Base-by-base conservation (phyloP, 768 basidiomycete species). In the Pulveroboletus sp. region DNA sequence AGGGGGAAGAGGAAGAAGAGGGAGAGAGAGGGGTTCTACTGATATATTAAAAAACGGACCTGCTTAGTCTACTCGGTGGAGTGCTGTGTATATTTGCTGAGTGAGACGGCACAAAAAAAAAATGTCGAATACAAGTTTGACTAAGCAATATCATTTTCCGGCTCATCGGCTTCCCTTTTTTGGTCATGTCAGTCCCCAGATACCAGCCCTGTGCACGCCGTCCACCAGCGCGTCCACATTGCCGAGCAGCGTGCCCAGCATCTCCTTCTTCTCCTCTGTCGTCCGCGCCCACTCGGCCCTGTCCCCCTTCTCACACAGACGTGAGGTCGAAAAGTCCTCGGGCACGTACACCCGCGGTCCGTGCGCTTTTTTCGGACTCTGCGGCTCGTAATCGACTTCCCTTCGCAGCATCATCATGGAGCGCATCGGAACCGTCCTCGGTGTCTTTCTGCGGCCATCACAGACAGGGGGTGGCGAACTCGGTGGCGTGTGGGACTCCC, bases 221-320 rank as follows among this genome's bases (percentile, higher is more conserved):
- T 91, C 89, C 6, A 95, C 89, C 9, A 95, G 75, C 28, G 88
- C 86, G 64, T 94, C 93, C 3, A 95, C 93, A 64, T 95, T 94
- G 4, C 90, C 92, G 39, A 95, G 68, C 81, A 93, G 84, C 39
- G 79, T 83, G 0, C 86, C 86, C 50, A 95, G 61, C 39, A 89
- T 65, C 63, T 82, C 81, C 67, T 86, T 91, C 73, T 93, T 93
- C 70, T 93, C 87, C 51, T 89, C 84, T 38, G 82, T 90, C 38
- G 82, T 86, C 57, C 76, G 75, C 54, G 71, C 57, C 31, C 54
- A 47, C 42, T 52, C 45, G 4, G 59, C 6, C 28, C 62, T 46
- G 11, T 53, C 24, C 13, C 40, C 35, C 11, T n/a, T 17, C 15
- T 57, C 61, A 6, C 35, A n/a, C n/a, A n/a, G n/a, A n/a, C n/a